Conservation (phyloP, 495 filamentous ascomycete species). For the Penicillium samsonianum region DNA sequence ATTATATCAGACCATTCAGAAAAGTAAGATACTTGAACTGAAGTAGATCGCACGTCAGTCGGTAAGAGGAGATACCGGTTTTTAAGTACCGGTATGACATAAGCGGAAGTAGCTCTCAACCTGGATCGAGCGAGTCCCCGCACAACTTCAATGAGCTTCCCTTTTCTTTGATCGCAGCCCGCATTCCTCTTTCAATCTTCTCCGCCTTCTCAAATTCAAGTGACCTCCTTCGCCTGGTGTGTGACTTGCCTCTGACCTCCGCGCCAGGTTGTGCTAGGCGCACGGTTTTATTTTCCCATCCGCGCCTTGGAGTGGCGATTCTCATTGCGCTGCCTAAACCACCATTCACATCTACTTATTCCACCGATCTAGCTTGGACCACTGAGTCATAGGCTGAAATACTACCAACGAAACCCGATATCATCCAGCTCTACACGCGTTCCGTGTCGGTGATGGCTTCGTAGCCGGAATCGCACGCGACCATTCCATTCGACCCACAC, state of each 20-base stretch:
- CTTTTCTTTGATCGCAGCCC: constrained; percentile 12
- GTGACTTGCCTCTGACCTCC: constrained; percentile 7
- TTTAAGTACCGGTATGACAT: constrained; percentile 13
- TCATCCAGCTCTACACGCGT: constrained; percentile 20
- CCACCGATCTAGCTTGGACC: neutral
- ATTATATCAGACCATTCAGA: neutral
- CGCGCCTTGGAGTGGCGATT: constrained; percentile 24
- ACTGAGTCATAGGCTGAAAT: neutral
- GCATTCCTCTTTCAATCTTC: neutral
- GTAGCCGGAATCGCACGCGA: constrained; percentile 35
- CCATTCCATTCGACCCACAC: constrained; percentile 20
- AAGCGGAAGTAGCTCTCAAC: constrained; percentile 11
- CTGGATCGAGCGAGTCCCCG: constrained; percentile 14
- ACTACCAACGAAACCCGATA: neutral
- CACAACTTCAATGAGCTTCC: constrained; percentile 18
- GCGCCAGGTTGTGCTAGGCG: constrained; percentile 24
- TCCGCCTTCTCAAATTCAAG: neutral
- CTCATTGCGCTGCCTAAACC: constrained; percentile 8
- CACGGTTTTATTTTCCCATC: constrained; percentile 18
- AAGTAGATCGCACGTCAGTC: neutral
- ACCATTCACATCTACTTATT: constrained; percentile 4
- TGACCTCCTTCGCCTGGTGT: constrained; percentile 10
- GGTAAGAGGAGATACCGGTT: neutral
- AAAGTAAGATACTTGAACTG: neutral
- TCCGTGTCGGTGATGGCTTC: constrained; percentile 39